A percentile compares a stretch with the other conserved stretches of the same genome.
Evolutionary conservation across 2,329 filamentous ascomycete species (phyloP).

Genomic region (Alternaria infectoria): DNA sequence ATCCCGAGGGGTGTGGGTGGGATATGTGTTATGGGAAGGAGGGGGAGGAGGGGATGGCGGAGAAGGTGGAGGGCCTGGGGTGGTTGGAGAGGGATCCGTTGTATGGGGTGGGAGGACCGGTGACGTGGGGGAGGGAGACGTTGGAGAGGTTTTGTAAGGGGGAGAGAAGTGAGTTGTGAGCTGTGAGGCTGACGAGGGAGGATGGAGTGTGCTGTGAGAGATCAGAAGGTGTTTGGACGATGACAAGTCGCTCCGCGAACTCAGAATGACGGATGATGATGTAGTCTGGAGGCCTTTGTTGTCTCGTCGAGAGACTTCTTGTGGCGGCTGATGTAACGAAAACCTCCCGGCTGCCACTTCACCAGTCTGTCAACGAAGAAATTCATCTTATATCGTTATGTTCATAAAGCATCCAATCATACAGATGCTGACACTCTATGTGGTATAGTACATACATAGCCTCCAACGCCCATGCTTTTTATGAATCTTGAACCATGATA

Average conservation of each 20-base stretch:
- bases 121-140: conserved; percentile 28
- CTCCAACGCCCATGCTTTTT: conserved; percentile 9
- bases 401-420: conserved; percentile 4
- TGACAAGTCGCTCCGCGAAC: background rate
- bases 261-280: background rate
- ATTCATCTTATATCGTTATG: background rate
- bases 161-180: conserved; percentile 7
- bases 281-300: background rate
- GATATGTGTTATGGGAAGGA: conserved; percentile 72
- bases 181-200: too few relatives aligned
- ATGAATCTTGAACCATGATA: conserved; percentile 5
- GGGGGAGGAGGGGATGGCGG: conserved; percentile 61
- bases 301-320: background rate
- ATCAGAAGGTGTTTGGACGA: background rate
- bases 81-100: conserved; percentile 69
- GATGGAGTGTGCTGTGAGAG: background rate
- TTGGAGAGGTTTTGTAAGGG: conserved; percentile 10
- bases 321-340: background rate
- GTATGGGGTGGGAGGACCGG: conserved; percentile 36
- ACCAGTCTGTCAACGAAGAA: background rate
- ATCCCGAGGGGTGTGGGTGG: conserved; percentile 65
- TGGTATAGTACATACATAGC: conserved; percentile 6
- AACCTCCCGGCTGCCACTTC: background rate
- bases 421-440: conserved; percentile 7
- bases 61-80: conserved; percentile 55